A percentile compares a stretch with the other conserved stretches of the same genome.
These are phyloP conservation scores for Betula pendula DNA, from an alignment of 306 rosid genomes.

Conservation along the genomic window DNA sequence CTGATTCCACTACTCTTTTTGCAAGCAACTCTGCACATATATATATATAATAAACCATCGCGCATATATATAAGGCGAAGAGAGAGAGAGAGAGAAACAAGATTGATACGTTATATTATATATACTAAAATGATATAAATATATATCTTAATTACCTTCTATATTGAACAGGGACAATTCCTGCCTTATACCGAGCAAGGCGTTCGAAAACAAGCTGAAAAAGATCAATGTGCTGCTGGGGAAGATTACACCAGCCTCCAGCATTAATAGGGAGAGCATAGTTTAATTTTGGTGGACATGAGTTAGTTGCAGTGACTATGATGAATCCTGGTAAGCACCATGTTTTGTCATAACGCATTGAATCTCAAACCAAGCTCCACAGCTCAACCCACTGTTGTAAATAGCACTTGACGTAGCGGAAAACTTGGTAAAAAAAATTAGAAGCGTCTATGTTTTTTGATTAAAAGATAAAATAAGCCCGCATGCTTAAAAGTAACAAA, in stretches of 20 bases:
- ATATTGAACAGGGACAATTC: conserved; percentile 5
- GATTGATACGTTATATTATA: no score
- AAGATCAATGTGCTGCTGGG: conserved; percentile 8
- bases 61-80: no score
- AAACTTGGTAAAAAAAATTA: no score
- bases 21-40: conserved; percentile 42
- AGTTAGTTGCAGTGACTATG: conserved; percentile 20
- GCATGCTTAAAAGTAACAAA: no score
- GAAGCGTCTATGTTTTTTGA: no score
- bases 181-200: background rate
- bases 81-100: no score
- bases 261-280: background rate
- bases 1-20: conserved; percentile 46
- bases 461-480: no score
- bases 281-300: conserved; percentile 12
- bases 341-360: conserved; percentile 16
- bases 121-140: background rate
- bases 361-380: conserved; percentile 34
- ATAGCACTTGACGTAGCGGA: no score
- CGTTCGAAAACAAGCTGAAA: conserved; percentile 1
- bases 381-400: conserved; percentile 19
- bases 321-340: conserved; percentile 33
- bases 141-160: background rate
- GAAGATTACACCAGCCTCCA: conserved; percentile 15
- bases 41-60: no score